A percentile compares a stretch with the other conserved stretches of the same genome.
phyloP scores from a whole-genome alignment of 495 filamentous ascomycete species.

The Penicillium coprophilum region DNA sequence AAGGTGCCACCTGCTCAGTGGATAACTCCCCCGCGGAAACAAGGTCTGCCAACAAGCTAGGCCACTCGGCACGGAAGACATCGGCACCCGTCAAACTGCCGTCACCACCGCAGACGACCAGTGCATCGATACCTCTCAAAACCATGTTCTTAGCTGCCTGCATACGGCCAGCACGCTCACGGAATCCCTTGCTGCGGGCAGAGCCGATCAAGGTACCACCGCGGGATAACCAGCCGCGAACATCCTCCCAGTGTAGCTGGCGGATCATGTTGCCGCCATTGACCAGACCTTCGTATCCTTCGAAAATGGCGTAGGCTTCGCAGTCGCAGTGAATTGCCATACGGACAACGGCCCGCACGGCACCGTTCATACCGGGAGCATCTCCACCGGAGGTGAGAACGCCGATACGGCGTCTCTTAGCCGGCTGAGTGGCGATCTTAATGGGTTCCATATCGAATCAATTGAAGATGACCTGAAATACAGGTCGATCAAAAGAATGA shows the following conservation, averaged over 20 bases:
- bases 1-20: constrained; percentile 65
- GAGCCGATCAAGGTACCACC: constrained; percentile 97
- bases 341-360: constrained; percentile 88
- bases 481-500: constrained; percentile 17
- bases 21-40: constrained; percentile 67
- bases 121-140: constrained; percentile 85
- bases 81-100: constrained; percentile 97
- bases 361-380: constrained; percentile 97
- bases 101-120: constrained; percentile 97
- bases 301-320: constrained; percentile 85
- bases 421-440: constrained; percentile 35
- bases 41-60: constrained; percentile 78
- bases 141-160: constrained; percentile 91
- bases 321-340: constrained; percentile 86
- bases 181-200: constrained; percentile 86
- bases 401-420: constrained; percentile 77
- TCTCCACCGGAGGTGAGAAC: constrained; percentile 98
- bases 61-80: constrained; percentile 90
- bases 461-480: constrained; percentile 17
- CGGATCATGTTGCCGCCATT: constrained; percentile 83
- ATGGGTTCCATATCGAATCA: constrained; percentile 35
- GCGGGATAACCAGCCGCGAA: constrained; percentile 90
- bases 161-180: constrained; percentile 77
- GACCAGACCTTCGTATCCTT: constrained; percentile 96
- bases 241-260: constrained; percentile 89